Evolutionary conservation across 2,329 filamentous ascomycete genomes (phyloP), one percentile per base, ranked within the genome.

Genomic region (Chrysoporthe deuterocubensis): DNA sequence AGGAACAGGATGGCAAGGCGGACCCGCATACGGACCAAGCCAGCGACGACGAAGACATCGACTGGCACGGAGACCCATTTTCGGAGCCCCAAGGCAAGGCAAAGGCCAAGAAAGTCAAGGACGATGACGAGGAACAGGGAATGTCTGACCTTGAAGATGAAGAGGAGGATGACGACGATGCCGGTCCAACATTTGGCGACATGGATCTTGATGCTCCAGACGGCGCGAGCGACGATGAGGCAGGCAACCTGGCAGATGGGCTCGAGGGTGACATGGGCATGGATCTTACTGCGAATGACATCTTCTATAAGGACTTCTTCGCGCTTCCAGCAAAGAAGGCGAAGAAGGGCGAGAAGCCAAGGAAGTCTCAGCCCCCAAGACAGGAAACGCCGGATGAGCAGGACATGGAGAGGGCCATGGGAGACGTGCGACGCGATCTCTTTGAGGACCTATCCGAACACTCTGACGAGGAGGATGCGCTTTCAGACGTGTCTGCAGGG

Each of bases 231-330:
- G 85, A 87, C 37, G 89, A 92, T 44, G 90, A 93, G 68, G 85
- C 82, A 1, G 82, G 84, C 50, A 58, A 70, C 18, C 44, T 69
- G n/a, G 67, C 67, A 21, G 87, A 88, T 18, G 85, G 85, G 16
- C 87, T 87, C 57, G 87, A 84, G 50, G 85, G 85, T 62, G 68
- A 70, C 32, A 70, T 70, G 68, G 87, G 85, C 60, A 82, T 76
- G 58, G 78, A 80, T 40, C 78, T 83, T 71, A 96, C 97, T 74
- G 94, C 94, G 62, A 97, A 97, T 76, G 91, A 94, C 70, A 84
- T 97, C 74, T 93, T 90, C 80, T 98, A 97, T 79, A 90, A 90
- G 70, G 94, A 98, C 78, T 98, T 97, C 81, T 98, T 97, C 75
- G 93, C 92, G 2, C 92, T 93, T 11, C 95, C 94, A 13, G 86